Conservation (phyloP, 1,284 basidiomycete species). For the Pseudozyma tsukubaensis region DNA sequence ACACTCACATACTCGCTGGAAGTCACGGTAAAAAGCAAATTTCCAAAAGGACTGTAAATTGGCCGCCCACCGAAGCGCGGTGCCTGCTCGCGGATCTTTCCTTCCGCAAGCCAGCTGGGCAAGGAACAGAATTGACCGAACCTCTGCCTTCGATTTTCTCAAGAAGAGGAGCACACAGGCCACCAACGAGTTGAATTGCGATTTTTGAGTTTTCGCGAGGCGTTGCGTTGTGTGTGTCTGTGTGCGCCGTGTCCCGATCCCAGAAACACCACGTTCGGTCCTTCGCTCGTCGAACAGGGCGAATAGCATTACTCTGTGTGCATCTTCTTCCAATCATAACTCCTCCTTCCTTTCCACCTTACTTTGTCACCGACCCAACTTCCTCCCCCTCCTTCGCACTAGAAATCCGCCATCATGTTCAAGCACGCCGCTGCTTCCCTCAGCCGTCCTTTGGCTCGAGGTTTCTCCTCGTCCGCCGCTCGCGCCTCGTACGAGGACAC, state of each 20-base stretch:
- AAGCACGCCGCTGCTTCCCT: constrained; percentile 38
- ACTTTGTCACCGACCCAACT: constrained; percentile 11
- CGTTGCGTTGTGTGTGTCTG: background rate
- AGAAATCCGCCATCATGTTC: constrained; percentile 26
- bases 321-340: background rate
- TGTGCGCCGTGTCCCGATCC: constrained; percentile 7
- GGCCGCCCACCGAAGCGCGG: too few relatives aligned
- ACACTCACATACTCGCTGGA: too few relatives aligned
- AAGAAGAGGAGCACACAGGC: background rate
- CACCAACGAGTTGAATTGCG: background rate
- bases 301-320: background rate
- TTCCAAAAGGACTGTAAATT: too few relatives aligned
- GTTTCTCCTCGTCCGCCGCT: constrained; percentile 53
- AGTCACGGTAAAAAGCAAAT: too few relatives aligned
- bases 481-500: constrained; percentile 80
- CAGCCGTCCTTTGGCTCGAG: constrained; percentile 35
- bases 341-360: constrained; percentile 2
- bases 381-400: constrained; percentile 8
- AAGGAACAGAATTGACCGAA: too few relatives aligned
- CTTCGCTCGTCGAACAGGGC: background rate
- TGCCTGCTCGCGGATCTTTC: too few relatives aligned
- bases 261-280: constrained; percentile 1
- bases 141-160: too few relatives aligned
- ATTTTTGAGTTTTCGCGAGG: background rate
- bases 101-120: too few relatives aligned